A percentile compares a stretch with the other conserved stretches of the same genome.
These are phyloP conservation scores for Sisymbrium altissimum DNA, from an alignment of 345 rosid genomes.

Conservation along the genomic window DNA sequence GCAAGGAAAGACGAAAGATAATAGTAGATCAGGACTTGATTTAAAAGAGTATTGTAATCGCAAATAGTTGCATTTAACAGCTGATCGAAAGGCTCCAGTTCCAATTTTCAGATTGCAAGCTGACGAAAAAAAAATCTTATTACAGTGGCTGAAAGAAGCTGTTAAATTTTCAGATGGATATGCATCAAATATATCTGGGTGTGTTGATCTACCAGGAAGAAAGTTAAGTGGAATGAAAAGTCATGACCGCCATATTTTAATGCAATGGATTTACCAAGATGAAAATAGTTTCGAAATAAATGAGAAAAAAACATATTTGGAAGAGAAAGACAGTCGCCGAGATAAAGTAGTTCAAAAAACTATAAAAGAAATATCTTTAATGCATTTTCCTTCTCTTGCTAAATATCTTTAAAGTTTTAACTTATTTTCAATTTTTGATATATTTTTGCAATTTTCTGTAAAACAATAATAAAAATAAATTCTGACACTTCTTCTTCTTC, in stretches of 20 bases:
- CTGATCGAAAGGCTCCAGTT: not conserved
- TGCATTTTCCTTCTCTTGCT: too few species aligned
- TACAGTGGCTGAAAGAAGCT: not conserved
- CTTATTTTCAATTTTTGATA: too few species aligned
- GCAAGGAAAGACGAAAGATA: not conserved
- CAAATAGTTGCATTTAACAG: not conserved
- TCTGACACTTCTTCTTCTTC: too few species aligned
- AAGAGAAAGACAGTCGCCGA: too few species aligned
- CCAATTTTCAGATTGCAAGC: not conserved
- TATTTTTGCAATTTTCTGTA: too few species aligned
- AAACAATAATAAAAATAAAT: too few species aligned
- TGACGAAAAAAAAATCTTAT: not conserved
- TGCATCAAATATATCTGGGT: not conserved
- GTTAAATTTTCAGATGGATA: not conserved
- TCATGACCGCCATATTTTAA: not conserved
- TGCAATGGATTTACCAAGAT: too few species aligned
- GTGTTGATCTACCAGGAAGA: not conserved
- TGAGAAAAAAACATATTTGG: too few species aligned
- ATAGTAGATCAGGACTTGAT: not conserved
- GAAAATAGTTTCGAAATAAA: too few species aligned
- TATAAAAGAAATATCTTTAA: too few species aligned
- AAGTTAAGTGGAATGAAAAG: not conserved
- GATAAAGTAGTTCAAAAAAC: too few species aligned
- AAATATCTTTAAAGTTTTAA: too few species aligned
- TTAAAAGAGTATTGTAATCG: not conserved